phyloP scores from a whole-genome alignment of 768 basidiomycete species.

The Coprinellus micaceus region DNA sequence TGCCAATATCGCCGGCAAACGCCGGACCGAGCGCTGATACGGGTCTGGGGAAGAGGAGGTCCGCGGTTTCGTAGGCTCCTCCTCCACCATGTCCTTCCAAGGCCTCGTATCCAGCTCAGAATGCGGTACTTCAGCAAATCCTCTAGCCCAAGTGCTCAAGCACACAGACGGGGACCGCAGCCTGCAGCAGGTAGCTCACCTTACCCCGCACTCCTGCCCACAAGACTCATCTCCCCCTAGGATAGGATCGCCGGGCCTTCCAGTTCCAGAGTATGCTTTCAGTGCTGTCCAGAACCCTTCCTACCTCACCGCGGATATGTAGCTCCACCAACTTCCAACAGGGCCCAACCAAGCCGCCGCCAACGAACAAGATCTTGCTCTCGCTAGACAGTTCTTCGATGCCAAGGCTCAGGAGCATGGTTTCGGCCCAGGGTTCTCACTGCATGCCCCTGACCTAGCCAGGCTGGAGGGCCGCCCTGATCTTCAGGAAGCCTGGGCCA shows the following conservation, averaged over 20 bases:
- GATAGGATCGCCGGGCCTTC: conserved; percentile 75
- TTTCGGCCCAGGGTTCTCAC: conserved; percentile 30
- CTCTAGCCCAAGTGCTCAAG: conserved; percentile 84
- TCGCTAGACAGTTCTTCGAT: conserved; percentile 81
- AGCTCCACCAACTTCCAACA: conserved; percentile 77
- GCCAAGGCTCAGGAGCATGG: conserved; percentile 32
- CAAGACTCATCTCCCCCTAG: conserved; percentile 32
- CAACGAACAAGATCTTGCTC: conserved; percentile 63
- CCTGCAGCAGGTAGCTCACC: conserved; percentile 67
- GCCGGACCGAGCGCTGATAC: conserved; percentile 25
- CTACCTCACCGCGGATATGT: background rate
- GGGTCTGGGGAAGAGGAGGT: background rate
- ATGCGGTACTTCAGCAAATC: conserved; percentile 81
- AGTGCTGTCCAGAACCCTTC: background rate
- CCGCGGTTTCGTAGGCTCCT: background rate
- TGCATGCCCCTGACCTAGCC: conserved; percentile 28
- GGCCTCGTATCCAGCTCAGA: conserved; percentile 85
- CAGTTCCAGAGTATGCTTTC: conserved; percentile 53
- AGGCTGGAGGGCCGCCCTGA: conserved; percentile 36
- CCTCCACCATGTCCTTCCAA: conserved; percentile 62
- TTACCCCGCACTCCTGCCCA: background rate
- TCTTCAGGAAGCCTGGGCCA: conserved; percentile 51
- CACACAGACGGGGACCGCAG: conserved; percentile 87
- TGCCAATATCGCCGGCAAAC: conserved; percentile 19
- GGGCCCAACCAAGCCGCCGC: conserved; percentile 42